Base-by-base conservation (phyloP, 805 yeast species). In the Nakazawaea populi region DNA sequence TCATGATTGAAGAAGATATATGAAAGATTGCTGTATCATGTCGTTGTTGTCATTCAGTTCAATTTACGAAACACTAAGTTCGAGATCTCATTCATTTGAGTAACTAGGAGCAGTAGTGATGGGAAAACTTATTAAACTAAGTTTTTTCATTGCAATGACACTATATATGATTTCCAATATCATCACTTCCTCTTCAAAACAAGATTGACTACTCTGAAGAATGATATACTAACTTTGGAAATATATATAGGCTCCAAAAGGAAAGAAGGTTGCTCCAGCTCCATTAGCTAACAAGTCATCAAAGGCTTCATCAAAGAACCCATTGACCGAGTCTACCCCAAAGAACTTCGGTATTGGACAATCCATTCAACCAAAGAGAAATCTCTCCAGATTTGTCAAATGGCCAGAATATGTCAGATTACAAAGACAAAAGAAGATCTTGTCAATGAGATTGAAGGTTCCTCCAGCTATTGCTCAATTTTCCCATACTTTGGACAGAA, bases 351-450 rank as follows among this genome's bases (percentile, higher is more conserved):
- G 98, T 77, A 86, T 94, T 68, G 99, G 99, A 68, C 98, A 94
- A 81, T 78, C 85, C 61, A 67, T 92, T 66, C 98, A 92, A 78
- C 96, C 90, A 74, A 89, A 86, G 82, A 85, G 92, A 79, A 89
- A 94, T 86, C 83, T 94, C 71, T 79, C 96, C 57, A 90, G 98
- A 77, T 91, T 88, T 74, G 98, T 92, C 71, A 94, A 87, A 79
- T 94, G 99, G 99, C 99, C 99, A 72, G 94, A 87, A 77, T 90
- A 92, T 74, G 95, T 92, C 64, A 89, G 96, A 80, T 81, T 94
- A 66, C 99, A 92, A 82, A 91, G 99, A 84, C 98, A 94, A 80
- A 94, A 86, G 87, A 92, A 92, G 85, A 87, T 92, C 74, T 82
- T 92, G 74, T 79, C 85, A 67, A 74, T 91, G 76, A 91, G 99